Conservation (phyloP, 2,329 filamentous ascomycete species). For the Pezicula rhizophila region DNA sequence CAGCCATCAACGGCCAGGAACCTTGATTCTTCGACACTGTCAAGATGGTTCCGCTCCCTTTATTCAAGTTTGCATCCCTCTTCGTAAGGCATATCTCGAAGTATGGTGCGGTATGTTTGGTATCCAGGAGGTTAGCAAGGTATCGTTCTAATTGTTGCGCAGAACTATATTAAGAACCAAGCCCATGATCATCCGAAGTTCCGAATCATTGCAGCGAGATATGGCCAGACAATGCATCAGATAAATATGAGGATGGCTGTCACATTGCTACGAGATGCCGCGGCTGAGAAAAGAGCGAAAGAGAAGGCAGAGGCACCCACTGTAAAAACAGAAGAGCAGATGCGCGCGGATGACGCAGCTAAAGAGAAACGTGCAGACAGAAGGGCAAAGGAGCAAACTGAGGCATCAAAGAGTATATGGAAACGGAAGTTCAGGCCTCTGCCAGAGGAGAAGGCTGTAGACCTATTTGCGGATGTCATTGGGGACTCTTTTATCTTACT, state of each 20-base stretch:
- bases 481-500: conserved; percentile 58
- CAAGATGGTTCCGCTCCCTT: conserved; percentile 57
- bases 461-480: conserved; percentile 60
- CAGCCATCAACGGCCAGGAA: not conserved
- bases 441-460: conserved; percentile 60
- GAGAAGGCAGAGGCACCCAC: conserved; percentile 59
- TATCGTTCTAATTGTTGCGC: conserved; percentile 7
- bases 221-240: conserved; percentile 60
- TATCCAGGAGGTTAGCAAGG: not conserved
- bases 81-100: conserved; percentile 62
- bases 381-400: conserved; percentile 31
- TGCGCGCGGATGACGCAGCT: conserved; percentile 45
- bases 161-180: conserved; percentile 62
- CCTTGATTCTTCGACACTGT: not conserved
- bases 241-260: conserved; percentile 61
- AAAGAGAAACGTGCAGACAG: conserved; percentile 24
- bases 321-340: conserved; percentile 58
- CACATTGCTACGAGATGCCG: conserved; percentile 49
- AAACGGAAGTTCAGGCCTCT: conserved; percentile 54
- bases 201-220: conserved; percentile 52
- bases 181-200: conserved; percentile 60
- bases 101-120: conserved; percentile 57
- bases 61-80: conserved; percentile 61
- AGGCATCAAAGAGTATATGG: conserved; percentile 47
- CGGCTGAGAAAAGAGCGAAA: conserved; percentile 51